Conservation (phyloP, 2,329 filamentous ascomycete species). For the Coniochaeta sp. region DNA sequence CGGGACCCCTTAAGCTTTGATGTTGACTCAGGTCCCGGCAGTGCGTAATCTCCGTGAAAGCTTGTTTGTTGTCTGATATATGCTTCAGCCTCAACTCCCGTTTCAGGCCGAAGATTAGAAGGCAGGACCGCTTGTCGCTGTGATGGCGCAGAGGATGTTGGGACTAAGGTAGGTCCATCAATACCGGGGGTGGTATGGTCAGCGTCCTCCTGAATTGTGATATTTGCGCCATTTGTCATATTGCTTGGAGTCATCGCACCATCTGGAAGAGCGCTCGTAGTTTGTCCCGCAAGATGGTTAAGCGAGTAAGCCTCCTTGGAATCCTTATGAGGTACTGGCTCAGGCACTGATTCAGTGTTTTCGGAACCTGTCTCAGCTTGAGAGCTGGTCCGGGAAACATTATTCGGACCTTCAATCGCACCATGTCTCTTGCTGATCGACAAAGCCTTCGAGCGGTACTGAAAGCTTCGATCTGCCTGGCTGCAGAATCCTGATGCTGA, state of each 20-base stretch:
- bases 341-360: background rate
- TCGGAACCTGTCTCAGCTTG: background rate
- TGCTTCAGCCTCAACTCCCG: background rate
- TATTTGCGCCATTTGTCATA: background rate
- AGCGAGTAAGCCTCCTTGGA: background rate
- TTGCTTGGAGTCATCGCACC: background rate
- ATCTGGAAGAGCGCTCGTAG: no score
- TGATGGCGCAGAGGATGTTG: background rate
- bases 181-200: background rate
- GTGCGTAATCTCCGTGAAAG: background rate
- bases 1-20: background rate
- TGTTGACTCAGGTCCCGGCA: background rate
- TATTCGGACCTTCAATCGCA: background rate
- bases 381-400: background rate
- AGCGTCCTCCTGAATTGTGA: background rate
- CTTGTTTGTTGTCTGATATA: background rate
- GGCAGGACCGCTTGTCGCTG: background rate
- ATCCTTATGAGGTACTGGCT: background rate
- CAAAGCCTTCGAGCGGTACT: background rate
- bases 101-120: background rate
- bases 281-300: background rate
- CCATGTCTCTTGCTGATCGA: background rate
- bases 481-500: background rate
- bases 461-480: conserved; percentile 1
- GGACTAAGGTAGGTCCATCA: background rate